phyloP scores from a whole-genome alignment of 2,329 filamentous ascomycete genomes.

The Colletotrichum liriopes region DNA sequence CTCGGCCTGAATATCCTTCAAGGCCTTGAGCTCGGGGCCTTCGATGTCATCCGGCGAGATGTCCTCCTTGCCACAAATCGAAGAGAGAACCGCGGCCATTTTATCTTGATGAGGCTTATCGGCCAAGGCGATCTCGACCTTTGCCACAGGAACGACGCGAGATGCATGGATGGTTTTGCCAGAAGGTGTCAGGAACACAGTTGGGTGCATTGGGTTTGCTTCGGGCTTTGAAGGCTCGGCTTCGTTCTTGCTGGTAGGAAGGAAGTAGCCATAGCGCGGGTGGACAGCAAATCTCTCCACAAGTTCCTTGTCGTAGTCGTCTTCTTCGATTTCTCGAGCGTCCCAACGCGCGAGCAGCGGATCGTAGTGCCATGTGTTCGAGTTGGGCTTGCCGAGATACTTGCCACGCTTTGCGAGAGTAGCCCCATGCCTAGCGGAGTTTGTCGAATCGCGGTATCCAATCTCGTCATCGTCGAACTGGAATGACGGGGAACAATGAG shows the following conservation, averaged over 20 bases:
- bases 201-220: slow-evolving; percentile 62
- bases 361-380: slow-evolving; percentile 69
- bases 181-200: slow-evolving; percentile 65
- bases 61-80: slow-evolving; percentile 56
- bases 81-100: slow-evolving; percentile 52
- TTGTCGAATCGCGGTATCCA: slow-evolving; percentile 72
- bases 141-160: slow-evolving; percentile 51
- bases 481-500: slow-evolving; percentile 67
- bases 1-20: slow-evolving; percentile 47
- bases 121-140: slow-evolving; percentile 43
- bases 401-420: slow-evolving; percentile 68
- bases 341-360: slow-evolving; percentile 69
- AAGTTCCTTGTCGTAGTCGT: slow-evolving; percentile 66
- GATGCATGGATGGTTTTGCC: slow-evolving; percentile 66
- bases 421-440: slow-evolving; percentile 68
- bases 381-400: slow-evolving; percentile 69
- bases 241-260: slow-evolving; percentile 64
- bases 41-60: slow-evolving; percentile 55
- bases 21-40: slow-evolving; percentile 52
- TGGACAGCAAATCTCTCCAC: slow-evolving; percentile 67
- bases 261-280: slow-evolving; percentile 68
- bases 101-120: slow-evolving; percentile 33
- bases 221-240: slow-evolving; percentile 57
- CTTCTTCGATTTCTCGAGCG: slow-evolving; percentile 62
- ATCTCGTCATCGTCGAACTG: slow-evolving; percentile 69